phyloP scores from a whole-genome alignment of 768 basidiomycete genomes.

The Pulveroboletus sp. region DNA sequence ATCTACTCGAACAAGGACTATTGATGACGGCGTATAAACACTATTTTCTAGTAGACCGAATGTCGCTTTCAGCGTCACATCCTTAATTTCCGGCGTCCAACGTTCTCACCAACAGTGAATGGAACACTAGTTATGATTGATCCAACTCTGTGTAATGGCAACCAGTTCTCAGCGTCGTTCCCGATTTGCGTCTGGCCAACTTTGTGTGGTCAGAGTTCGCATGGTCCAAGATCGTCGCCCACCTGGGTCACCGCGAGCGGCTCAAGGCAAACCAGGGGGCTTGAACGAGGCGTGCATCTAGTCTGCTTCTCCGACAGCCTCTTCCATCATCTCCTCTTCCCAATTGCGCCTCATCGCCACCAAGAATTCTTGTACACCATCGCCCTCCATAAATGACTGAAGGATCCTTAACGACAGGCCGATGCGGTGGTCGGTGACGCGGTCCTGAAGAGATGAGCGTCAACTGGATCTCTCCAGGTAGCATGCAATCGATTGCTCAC shows the following conservation, averaged over 20 bases:
- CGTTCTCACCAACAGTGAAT: too few species aligned
- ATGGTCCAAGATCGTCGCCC: not conserved
- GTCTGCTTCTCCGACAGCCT: conserved; percentile 34
- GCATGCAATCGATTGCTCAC: conserved; percentile 27
- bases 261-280: not conserved
- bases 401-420: conserved; percentile 71
- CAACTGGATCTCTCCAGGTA: too few species aligned
- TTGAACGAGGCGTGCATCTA: not conserved
- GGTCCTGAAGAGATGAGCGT: conserved; percentile 49
- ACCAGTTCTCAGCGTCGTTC: too few species aligned
- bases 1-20: not conserved
- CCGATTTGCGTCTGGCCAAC: too few species aligned
- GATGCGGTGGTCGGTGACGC: conserved; percentile 90
- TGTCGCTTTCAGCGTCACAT: too few species aligned
- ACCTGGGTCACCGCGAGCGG: not conserved
- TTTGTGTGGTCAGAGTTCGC: too few species aligned
- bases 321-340: conserved; percentile 52
- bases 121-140: too few species aligned
- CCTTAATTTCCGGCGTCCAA: too few species aligned
- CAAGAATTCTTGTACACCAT: conserved; percentile 54
- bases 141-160: too few species aligned
- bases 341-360: conserved; percentile 53
- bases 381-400: conserved; percentile 59
- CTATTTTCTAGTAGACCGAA: too few species aligned
- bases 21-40: too few species aligned